Base-by-base conservation (phyloP, 129 eudicot species). In the Flaveria trinervia region DNA sequence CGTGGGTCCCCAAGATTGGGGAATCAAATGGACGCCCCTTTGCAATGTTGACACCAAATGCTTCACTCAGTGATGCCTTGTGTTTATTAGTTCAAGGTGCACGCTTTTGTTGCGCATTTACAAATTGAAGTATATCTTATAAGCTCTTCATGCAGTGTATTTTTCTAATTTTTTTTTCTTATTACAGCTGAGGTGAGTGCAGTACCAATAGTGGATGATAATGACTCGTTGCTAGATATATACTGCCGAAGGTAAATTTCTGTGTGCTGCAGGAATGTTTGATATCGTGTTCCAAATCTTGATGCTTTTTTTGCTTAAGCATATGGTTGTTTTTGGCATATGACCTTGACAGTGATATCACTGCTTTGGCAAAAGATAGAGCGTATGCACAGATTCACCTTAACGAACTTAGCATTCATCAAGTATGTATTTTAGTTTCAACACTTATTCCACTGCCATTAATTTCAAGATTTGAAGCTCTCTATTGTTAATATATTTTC, bases 1-100 rank as follows among this genome's bases (percentile, higher is more conserved):
- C 97, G 46, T 91, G 97, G 97, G 97, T 91, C 71, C 97, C 97
- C 1, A 87, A 83, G 75, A 88, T 89, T 46, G 94, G 97, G 54
- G 95, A 86, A 66, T 71, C 97, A 61, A 85, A 72, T 57, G 80
- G 88, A 25, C 84, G 50, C 39, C 92, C 92, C 7, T 77, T 91
- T 57, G 95, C 95, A 49, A 88, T 85, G 90, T 76, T 91, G 86
- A 86, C 94, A 86, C 87, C 88, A n/a, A 88, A 80, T 86, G 94
- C 97, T 57, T 83, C 94, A 49, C 89, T 91, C 68, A 81, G 89
- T 49, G 90, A 86, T 39, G 92, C 97, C 44, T 80, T 91, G 65
- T 70, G 87, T 81, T 54, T 88, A 67, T 82, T 91, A 54, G 85
- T 91, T 70, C 88, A 91, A 88, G 97, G 97, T 91, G 78, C 39